Percentiles rank a stretch among this genome's conserved stretches.
phyloP scores from a whole-genome alignment of 495 filamentous ascomycete genomes.

The Aspergillus taichungensis region DNA sequence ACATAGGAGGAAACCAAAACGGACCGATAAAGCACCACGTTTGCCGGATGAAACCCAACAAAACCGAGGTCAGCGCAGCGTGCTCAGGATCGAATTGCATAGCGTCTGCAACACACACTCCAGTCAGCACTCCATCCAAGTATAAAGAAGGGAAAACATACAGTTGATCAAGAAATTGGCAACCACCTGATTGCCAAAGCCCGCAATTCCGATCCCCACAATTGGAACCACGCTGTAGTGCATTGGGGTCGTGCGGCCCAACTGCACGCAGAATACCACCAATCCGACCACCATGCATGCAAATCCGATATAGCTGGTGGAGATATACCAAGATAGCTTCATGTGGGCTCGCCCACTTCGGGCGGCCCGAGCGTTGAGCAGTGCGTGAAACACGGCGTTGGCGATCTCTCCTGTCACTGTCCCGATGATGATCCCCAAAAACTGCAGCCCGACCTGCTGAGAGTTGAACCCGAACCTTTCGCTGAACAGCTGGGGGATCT shows the following conservation, averaged over 20 bases:
- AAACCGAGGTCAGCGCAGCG: conserved; percentile 44
- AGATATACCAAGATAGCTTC: conserved; percentile 39
- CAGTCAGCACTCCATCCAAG: too few relatives aligned
- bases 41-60: conserved; percentile 48
- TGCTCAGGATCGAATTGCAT: conserved; percentile 46
- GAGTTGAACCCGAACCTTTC: conserved; percentile 43
- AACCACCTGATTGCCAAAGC: conserved; percentile 47
- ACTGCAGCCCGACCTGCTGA: conserved; percentile 46
- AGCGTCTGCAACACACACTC: conserved; percentile 19
- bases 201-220: conserved; percentile 43
- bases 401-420: conserved; percentile 46
- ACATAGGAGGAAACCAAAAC: conserved; percentile 46
- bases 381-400: conserved; percentile 41
- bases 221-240: conserved; percentile 42
- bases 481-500: conserved; percentile 45
- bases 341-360: conserved; percentile 15
- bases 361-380: conserved; percentile 34
- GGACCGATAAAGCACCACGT: conserved; percentile 52
- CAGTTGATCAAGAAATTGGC: conserved; percentile 48
- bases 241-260: conserved; percentile 27
- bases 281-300: conserved; percentile 39
- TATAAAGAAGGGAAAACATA: too few relatives aligned
- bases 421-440: conserved; percentile 45
- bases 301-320: conserved; percentile 45
- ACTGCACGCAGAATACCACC: conserved; percentile 42